Evolutionary conservation across 2,329 filamentous ascomycete genomes (phyloP).

Genomic region (Whalleya microplaca): DNA sequence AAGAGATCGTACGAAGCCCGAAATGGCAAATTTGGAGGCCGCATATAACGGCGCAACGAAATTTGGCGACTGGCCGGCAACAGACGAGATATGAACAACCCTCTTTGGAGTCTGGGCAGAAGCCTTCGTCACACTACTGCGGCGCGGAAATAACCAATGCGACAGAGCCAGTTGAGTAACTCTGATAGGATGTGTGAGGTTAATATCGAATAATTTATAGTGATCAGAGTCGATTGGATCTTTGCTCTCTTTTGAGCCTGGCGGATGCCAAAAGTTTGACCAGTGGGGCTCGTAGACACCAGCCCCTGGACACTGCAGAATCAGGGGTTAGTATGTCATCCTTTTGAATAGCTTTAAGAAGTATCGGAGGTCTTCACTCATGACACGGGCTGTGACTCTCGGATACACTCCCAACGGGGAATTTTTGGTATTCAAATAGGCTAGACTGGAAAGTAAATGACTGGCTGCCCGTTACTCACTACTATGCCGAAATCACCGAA

Average conservation of each 20-base stretch:
- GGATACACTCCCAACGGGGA: no score
- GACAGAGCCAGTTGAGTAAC: conserved; percentile 45
- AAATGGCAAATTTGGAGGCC: conserved; percentile 44
- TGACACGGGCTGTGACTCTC: no score
- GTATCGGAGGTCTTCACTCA: no score
- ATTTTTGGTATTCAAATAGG: no score
- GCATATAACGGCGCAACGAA: conserved; percentile 44
- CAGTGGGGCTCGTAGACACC: conserved; percentile 51
- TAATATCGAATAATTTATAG: conserved; percentile 45
- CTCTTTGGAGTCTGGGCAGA: conserved; percentile 39
- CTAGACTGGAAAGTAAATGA: no score
- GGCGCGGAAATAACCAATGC: conserved; percentile 40
- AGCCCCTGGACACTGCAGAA: conserved; percentile 51
- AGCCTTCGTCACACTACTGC: conserved; percentile 5
- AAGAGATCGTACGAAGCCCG: conserved; percentile 47
- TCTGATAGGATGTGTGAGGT: conserved; percentile 47
- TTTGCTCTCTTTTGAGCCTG: conserved; percentile 39
- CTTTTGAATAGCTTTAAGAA: no score
- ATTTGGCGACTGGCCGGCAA: conserved; percentile 42
- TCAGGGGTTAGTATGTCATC: no score
- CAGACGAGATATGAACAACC: conserved; percentile 43
- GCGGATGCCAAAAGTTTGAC: conserved; percentile 48
- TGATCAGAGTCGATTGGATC: conserved; percentile 36
- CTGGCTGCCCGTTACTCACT: no score
- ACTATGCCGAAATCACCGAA: conserved; percentile 48